Evolutionary conservation across 2,329 filamentous ascomycete genomes (phyloP).

Genomic region (Fusarium secorum): DNA sequence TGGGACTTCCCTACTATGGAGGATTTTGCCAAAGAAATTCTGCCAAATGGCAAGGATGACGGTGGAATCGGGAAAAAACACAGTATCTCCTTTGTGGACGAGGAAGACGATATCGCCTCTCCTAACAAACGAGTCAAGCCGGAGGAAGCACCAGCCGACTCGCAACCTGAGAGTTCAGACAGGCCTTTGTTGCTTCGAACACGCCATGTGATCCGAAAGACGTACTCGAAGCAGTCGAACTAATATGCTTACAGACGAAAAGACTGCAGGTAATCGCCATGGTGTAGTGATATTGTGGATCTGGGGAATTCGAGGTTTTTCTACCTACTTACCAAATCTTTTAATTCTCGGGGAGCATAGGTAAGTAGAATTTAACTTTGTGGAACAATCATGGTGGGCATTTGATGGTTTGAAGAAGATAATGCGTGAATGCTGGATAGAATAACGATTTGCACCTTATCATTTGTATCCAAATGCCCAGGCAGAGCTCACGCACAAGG

Average conservation of each 20-base stretch:
- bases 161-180: background rate
- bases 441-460: background rate
- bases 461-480: background rate
- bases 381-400: background rate
- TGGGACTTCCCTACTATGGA: conserved; percentile 38
- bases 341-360: background rate
- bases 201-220: background rate
- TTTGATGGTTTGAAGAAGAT: conserved; percentile 2
- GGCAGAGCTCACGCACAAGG: background rate
- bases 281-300: background rate
- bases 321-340: background rate
- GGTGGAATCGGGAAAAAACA: background rate
- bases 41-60: background rate
- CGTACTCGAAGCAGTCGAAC: conserved; percentile 12
- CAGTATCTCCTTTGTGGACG: background rate
- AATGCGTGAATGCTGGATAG: background rate
- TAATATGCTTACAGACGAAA: background rate
- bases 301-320: background rate
- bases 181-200: background rate
- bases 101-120: background rate
- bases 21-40: conserved; percentile 38
- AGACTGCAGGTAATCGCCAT: background rate
- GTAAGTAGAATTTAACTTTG: background rate
- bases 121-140: conserved; percentile 25
- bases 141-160: background rate